Evolutionary conservation across 176 grass and related monocot species (phyloP).

Genomic region (sorghum (Sorghum bicolor)): Sorghum_bicolor_NCBIv3 NC_012870.2:78065501-78066000

Average conservation of each 20-base stretch:
- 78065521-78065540: constrained; percentile 94
- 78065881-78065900: neutral
- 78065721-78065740: constrained; percentile 99
- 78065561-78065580: constrained; percentile 97
- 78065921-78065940: neutral
- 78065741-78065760: constrained; percentile 97
- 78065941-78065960: constrained; percentile 57
- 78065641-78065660: constrained; percentile 77
- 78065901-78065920: neutral
- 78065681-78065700: constrained; percentile 95
- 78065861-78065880: neutral
- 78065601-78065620: constrained; percentile 97
- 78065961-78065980: constrained; percentile 76
- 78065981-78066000: constrained; percentile 86
- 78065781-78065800: constrained; percentile 83
- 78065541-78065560: constrained; percentile 84
- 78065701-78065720: constrained; percentile 86
- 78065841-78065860: constrained; percentile 56
- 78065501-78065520: constrained; percentile 98
- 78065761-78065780: constrained; percentile 95
- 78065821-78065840: constrained; percentile 82
- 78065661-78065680: constrained; percentile 73
- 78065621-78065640: constrained; percentile 88
- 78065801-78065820: constrained; percentile 86
- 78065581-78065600: constrained; percentile 97